Percentiles rank a stretch among this genome's conserved stretches.
Conservation (phyloP, 2,329 filamentous ascomycete genomes). For the Thelonectria rubi region DNA sequence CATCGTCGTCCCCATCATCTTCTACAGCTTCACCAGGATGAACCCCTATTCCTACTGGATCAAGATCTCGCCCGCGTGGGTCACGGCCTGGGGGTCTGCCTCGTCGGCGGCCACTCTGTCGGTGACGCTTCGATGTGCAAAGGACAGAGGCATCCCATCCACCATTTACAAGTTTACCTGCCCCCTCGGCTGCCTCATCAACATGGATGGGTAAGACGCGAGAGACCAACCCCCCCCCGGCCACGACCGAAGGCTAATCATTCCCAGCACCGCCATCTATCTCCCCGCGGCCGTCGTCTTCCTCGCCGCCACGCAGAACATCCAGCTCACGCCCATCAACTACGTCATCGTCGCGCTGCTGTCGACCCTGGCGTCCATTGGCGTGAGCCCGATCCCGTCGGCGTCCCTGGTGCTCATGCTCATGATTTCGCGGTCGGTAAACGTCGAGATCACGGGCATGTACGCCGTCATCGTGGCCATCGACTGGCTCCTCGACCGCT, state of each 20-base stretch:
- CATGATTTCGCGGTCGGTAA: conserved; percentile 59
- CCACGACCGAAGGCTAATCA: conserved; percentile 19
- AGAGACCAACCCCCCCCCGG: background rate
- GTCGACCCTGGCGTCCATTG: conserved; percentile 61
- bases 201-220: conserved; percentile 58
- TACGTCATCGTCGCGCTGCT: conserved; percentile 60
- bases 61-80: conserved; percentile 59
- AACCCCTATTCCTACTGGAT: conserved; percentile 61
- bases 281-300: conserved; percentile 63
- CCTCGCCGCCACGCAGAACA: conserved; percentile 60
- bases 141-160: conserved; percentile 52
- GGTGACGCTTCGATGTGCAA: conserved; percentile 55
- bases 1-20: conserved; percentile 56
- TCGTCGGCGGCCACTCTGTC: conserved; percentile 62
- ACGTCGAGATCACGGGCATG: conserved; percentile 58
- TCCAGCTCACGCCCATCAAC: conserved; percentile 52
- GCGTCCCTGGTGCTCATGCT: conserved; percentile 61
- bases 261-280: conserved; percentile 60
- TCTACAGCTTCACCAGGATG: conserved; percentile 50
- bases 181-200: conserved; percentile 59
- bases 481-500: conserved; percentile 65
- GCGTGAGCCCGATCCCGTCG: conserved; percentile 62
- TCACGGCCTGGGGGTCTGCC: conserved; percentile 64
- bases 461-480: conserved; percentile 63
- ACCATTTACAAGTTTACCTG: conserved; percentile 56